Percentiles rank a stretch among this genome's conserved stretches.
Evolutionary conservation across 1,284 basidiomycete genomes (phyloP).

Genomic region (Leucoagaricus sp.): DNA sequence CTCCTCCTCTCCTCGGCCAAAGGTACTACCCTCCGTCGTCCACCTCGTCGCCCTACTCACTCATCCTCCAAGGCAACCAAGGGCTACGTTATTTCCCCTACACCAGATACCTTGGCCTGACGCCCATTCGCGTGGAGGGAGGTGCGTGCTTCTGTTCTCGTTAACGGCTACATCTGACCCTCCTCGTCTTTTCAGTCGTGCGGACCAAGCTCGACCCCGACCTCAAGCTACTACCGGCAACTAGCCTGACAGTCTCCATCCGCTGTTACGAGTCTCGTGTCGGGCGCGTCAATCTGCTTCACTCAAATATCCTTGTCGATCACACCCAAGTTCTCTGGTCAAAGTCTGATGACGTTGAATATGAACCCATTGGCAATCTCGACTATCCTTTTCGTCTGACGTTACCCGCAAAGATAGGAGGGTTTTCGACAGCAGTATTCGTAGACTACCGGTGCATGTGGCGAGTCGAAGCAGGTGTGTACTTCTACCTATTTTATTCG

Average conservation of each 20-base stretch:
- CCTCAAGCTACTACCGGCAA: constrained; percentile 61
- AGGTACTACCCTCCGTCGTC: constrained; percentile 28
- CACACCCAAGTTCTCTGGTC: constrained; percentile 66
- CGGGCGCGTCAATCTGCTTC: constrained; percentile 54
- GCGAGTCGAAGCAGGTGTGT: constrained; percentile 79
- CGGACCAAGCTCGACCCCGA: constrained; percentile 72
- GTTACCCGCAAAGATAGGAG: constrained; percentile 62
- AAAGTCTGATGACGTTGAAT: constrained; percentile 56
- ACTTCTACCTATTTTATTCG: constrained; percentile 13
- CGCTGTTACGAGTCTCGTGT: constrained; percentile 78
- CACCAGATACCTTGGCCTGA: constrained; percentile 77
- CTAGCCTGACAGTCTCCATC: constrained; percentile 64
- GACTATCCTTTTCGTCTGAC: constrained; percentile 73
- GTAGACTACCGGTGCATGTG: constrained; percentile 80
- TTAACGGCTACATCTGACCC: constrained; percentile 13
- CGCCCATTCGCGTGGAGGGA: constrained; percentile 77
- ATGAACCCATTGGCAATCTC: constrained; percentile 59
- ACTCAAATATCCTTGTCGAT: constrained; percentile 68
- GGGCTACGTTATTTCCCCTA: constrained; percentile 73
- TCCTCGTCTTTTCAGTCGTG: constrained; percentile 47
- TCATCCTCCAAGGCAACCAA: constrained; percentile 53
- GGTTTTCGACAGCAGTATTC: constrained; percentile 70
- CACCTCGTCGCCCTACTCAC: constrained; percentile 20
- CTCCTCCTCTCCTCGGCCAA: constrained; percentile 59
- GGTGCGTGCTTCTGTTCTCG: constrained; percentile 41